A percentile compares a stretch with the other conserved stretches of the same genome.
Evolutionary conservation across 352 stramenopile species (phyloP).

Genomic region (Globisporangium parvum): DNA sequence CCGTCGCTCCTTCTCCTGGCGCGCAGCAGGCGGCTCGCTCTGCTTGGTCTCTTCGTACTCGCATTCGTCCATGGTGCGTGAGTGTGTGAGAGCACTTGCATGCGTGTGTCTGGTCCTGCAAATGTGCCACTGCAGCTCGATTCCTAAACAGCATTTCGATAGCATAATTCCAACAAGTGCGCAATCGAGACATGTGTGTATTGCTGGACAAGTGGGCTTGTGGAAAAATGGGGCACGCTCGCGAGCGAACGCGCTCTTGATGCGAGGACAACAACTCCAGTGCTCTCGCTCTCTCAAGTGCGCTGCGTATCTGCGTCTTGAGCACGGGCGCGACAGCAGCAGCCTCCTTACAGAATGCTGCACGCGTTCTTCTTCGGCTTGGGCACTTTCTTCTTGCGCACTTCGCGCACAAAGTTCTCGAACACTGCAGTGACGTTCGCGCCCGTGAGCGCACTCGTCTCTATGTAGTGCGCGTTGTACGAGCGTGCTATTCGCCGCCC

Average conservation of each 20-base stretch:
- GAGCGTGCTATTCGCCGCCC: conserved; percentile 76
- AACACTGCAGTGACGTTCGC: conserved; percentile 85
- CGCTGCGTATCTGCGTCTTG: not conserved
- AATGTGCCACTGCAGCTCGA: not conserved
- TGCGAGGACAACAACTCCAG: too few relatives aligned
- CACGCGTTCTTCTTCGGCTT: conserved; percentile 74
- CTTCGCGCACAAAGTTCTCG: conserved; percentile 83
- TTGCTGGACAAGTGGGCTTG: not conserved
- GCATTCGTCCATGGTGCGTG: not conserved
- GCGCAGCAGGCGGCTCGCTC: conserved; percentile 2
- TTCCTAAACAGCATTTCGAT: too few relatives aligned
- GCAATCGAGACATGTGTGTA: too few relatives aligned
- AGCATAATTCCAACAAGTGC: too few relatives aligned
- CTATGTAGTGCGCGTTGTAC: conserved; percentile 86
- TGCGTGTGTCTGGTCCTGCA: not conserved
- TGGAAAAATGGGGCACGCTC: too few relatives aligned
- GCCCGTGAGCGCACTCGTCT: conserved; percentile 82
- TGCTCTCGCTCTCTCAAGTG: not conserved
- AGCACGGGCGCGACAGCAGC: not conserved
- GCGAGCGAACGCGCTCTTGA: too few relatives aligned
- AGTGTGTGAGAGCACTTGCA: not conserved
- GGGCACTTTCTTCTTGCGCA: conserved; percentile 72
- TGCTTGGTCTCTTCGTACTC: conserved; percentile 12
- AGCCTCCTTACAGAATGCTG: conserved; percentile 40
- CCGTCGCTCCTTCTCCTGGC: not conserved